These are phyloP conservation scores for Podospora sp. DNA, from an alignment of 495 filamentous ascomycete species.

Conservation along the genomic window DNA sequence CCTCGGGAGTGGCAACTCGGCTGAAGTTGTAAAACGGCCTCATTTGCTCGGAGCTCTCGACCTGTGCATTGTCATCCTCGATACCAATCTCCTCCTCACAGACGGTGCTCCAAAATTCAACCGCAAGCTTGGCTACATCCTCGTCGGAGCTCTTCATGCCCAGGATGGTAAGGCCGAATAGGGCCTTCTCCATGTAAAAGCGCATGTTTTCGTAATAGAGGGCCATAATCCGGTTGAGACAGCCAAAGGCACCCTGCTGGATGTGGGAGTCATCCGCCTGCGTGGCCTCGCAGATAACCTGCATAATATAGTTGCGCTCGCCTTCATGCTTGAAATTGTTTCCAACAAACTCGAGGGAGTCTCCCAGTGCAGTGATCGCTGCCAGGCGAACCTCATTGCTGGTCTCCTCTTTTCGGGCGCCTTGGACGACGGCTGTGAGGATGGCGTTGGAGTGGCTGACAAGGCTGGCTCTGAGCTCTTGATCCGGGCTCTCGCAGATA, in stretches of 20 bases:
- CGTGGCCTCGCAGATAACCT: slow-evolving; percentile 98
- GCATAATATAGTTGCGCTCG: slow-evolving; percentile 99
- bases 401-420: slow-evolving; percentile 91
- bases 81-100: slow-evolving; percentile 98
- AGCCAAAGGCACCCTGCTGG: slow-evolving; percentile 94
- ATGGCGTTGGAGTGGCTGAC: slow-evolving; percentile 93
- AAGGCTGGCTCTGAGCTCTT: slow-evolving; percentile 79
- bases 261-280: slow-evolving; percentile 86
- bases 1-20: slow-evolving; percentile 83
- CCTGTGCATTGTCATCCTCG: slow-evolving; percentile 91
- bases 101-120: slow-evolving; percentile 99
- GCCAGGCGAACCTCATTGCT: slow-evolving; percentile 88
- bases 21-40: slow-evolving; percentile 92
- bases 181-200: slow-evolving; percentile 99
- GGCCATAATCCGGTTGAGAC: slow-evolving; percentile 96
- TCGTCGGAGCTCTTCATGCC: slow-evolving; percentile 98
- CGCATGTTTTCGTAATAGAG: slow-evolving; percentile 99
- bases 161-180: slow-evolving; percentile 97
- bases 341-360: slow-evolving; percentile 96
- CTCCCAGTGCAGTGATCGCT: slow-evolving; percentile 89
- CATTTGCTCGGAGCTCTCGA: slow-evolving; percentile 74
- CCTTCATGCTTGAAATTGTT: slow-evolving; percentile 99
- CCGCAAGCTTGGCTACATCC: slow-evolving; percentile 94
- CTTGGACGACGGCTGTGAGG: slow-evolving; percentile 94
- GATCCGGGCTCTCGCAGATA: slow-evolving; percentile 94